These are phyloP conservation scores for Citrullus amarus DNA, from an alignment of 306 rosid species.

Conservation along the genomic window DNA sequence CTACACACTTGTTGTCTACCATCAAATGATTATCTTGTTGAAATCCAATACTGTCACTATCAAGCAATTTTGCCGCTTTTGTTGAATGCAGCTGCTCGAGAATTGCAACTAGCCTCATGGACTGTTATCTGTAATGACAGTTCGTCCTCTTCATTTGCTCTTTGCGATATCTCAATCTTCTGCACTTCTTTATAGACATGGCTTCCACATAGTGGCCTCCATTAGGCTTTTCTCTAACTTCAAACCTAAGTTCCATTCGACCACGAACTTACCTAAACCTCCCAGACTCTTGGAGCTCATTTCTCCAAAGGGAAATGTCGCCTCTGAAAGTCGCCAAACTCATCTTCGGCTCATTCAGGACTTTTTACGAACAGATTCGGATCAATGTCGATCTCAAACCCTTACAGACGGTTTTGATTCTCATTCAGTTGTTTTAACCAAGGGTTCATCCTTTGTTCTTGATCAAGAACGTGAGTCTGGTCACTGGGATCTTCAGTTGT, in stretches of 20 bases:
- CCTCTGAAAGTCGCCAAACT: conserved; percentile 17
- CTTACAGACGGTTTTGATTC: background rate
- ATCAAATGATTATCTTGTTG: no score
- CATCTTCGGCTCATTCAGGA: conserved; percentile 60
- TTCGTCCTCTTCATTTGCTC: conserved; percentile 1
- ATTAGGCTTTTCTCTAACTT: conserved; percentile 21
- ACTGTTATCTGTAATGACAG: conserved; percentile 5
- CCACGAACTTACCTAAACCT: conserved; percentile 22
- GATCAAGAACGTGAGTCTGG: conserved; percentile 16
- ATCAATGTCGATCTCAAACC: background rate
- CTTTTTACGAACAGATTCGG: conserved; percentile 21
- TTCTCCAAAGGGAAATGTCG: conserved; percentile 16
- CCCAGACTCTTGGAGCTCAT: conserved; percentile 42
- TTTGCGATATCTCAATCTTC: background rate
- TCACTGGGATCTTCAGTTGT: background rate
- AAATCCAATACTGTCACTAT: no score
- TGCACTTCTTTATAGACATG: background rate
- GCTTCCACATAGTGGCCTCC: background rate
- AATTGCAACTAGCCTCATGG: background rate
- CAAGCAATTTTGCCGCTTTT: no score
- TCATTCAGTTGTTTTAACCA: background rate
- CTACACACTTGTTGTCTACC: no score
- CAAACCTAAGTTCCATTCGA: conserved; percentile 8
- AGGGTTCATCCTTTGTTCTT: background rate
- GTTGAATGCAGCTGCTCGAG: no score